A percentile compares a stretch with the other conserved stretches of the same genome.
phyloP scores from a whole-genome alignment of 2,329 filamentous ascomycete genomes.

The Zarea fungicola region DNA sequence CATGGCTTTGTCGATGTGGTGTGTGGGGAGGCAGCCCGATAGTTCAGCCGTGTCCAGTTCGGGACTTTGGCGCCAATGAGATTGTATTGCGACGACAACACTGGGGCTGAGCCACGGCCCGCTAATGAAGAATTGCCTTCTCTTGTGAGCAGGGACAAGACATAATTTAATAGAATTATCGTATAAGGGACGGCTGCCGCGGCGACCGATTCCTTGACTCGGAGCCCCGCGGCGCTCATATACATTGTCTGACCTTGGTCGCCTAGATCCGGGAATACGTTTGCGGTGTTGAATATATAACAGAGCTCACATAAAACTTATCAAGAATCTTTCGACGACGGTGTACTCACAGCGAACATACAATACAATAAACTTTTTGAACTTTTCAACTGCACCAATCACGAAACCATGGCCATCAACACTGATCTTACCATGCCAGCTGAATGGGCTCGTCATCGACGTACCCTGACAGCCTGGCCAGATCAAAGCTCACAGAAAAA shows the following conservation, averaged over 20 bases:
- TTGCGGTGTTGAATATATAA: not conserved
- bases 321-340: no score
- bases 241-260: not conserved
- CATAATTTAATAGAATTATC: not conserved
- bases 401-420: not conserved
- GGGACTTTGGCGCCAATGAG: not conserved
- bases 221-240: not conserved
- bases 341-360: not conserved
- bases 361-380: not conserved
- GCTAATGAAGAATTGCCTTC: not conserved
- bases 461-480: conserved; percentile 8
- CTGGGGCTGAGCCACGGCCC: not conserved
- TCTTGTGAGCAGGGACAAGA: not conserved
- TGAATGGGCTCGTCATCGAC: conserved; percentile 6
- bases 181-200: not conserved
- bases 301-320: no score
- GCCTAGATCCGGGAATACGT: not conserved
- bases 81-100: conserved; percentile 4
- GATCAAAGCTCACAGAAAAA: conserved; percentile 7
- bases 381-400: not conserved
- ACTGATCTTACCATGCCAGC: conserved; percentile 5
- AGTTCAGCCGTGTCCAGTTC: not conserved
- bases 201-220: not conserved
- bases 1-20: not conserved
- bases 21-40: not conserved